phyloP scores from a whole-genome alignment of 352 stramenopile genomes.

The Globisporangium paroecandrum region DNA sequence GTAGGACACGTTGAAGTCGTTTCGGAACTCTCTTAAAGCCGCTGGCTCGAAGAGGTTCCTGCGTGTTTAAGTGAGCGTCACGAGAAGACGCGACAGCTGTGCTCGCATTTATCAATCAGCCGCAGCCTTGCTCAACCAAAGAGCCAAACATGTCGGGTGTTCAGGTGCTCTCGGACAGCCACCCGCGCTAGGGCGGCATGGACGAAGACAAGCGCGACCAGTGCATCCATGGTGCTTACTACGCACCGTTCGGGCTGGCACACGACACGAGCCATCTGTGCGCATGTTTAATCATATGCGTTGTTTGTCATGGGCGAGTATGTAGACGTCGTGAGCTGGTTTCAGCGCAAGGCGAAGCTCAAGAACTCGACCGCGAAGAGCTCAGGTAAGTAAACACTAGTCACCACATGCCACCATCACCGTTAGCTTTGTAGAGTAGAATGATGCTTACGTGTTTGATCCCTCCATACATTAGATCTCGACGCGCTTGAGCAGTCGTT shows the following conservation, averaged over 20 bases:
- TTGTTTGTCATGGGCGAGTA: background rate
- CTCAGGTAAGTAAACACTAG: constrained; percentile 23
- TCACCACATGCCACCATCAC: too few relatives aligned
- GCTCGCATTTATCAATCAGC: background rate
- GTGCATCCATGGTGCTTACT: constrained; percentile 61
- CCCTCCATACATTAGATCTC: constrained; percentile 38
- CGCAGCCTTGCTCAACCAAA: background rate
- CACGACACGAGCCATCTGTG: background rate
- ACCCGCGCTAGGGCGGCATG: constrained; percentile 76
- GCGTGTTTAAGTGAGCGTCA: too few relatives aligned
- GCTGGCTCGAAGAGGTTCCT: too few relatives aligned
- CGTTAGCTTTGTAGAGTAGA: background rate
- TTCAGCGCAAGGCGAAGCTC: constrained; percentile 76
- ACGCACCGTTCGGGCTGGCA: background rate
- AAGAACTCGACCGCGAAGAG: constrained; percentile 38
- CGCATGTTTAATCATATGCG: background rate
- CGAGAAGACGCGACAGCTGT: too few relatives aligned
- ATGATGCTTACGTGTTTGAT: background rate
- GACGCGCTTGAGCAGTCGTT: constrained; percentile 70
- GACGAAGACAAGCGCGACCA: constrained; percentile 73
- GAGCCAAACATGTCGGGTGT: constrained; percentile 57
- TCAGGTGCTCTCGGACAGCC: constrained; percentile 66
- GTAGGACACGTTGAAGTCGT: too few relatives aligned
- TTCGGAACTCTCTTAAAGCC: too few relatives aligned
- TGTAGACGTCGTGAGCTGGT: constrained; percentile 82